Evolutionary conservation across 1,284 basidiomycete species (phyloP), one percentile per base, ranked within the genome.

Genomic region (Cystobasidium slooffiae): DNA sequence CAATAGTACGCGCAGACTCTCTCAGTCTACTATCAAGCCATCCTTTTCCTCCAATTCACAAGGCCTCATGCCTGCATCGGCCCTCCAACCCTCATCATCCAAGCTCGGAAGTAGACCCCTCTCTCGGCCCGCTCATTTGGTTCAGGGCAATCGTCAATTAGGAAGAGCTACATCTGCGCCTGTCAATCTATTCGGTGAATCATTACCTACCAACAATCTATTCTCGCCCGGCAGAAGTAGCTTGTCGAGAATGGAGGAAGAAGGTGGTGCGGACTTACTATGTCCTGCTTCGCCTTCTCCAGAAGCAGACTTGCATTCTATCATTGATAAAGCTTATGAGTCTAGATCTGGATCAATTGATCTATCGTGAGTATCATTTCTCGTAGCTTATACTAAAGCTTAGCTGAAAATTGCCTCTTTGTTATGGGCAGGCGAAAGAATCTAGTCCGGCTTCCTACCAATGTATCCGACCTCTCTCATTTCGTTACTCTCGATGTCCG

Each of bases 241-340:
- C 18, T 24, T 47, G 9, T 46, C 64, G 31, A 39, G 18, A 18
- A 37, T 20, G 20, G 49, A 49, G 6, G 64, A 37, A 43, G 39
- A 55, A 9, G 51, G 41, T 55, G 51, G 44, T 18, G 37, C 10
- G 37, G 22, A 10, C 6, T 16, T 44, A 31, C 46, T 31, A 24
- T 55, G 20, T 18, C 47, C 53, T 1, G 18, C 41, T 37, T 68
- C 66, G 6, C 52, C 66, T 16, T 68, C 66, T 1, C 66, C 66
- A 10, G 53, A 68, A 41, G 52, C 66, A 37, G 55, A 59, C n/a
- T 24, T 66, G 39, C 59, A 73, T 39, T 39, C 56, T n/a, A 63
- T 73, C 70, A 58, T 73, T 31, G 41, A 73, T 18, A 56, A 18
- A n/a, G 70, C 70, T 6, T 73, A 51, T 49, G 70, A 64, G 37